Percentiles rank a stretch among this genome's conserved stretches.
Conservation (phyloP, 1,284 basidiomycete species). For the Pascua guehoae region DNA sequence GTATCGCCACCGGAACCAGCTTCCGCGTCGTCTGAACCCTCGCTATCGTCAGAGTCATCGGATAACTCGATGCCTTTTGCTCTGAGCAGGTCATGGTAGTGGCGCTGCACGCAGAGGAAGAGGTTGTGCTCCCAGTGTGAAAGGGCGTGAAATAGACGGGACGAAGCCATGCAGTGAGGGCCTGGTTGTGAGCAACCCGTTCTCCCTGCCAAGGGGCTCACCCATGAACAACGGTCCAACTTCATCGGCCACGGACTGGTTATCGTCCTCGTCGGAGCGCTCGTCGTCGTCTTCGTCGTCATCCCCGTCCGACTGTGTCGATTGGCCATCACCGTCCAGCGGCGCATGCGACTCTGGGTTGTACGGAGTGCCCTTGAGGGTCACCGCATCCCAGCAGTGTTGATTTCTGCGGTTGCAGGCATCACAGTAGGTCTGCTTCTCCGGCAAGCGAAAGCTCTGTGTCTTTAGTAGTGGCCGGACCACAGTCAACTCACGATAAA, state of each 20-base stretch:
- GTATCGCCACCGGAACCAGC: too few species aligned
- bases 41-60: not conserved
- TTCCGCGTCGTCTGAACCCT: not conserved
- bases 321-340: not conserved
- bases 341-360: not conserved
- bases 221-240: constrained; percentile 2
- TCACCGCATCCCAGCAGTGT: not conserved
- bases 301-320: too few species aligned
- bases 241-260: not conserved
- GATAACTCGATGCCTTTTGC: constrained; percentile 1
- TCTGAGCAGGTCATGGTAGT: constrained; percentile 6
- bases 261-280: not conserved
- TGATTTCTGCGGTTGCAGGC: constrained; percentile 11
- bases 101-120: not conserved
- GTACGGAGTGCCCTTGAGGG: constrained; percentile 1
- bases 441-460: not conserved
- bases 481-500: constrained; percentile 52
- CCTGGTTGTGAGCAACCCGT: not conserved
- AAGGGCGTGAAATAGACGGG: constrained; percentile 3
- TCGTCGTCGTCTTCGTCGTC: not conserved
- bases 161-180: not conserved
- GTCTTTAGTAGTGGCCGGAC: not conserved
- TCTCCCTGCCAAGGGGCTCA: not conserved
- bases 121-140: constrained; percentile 8
- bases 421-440: constrained; percentile 5